Percentiles rank a stretch among this genome's conserved stretches.
Conservation (phyloP, 2,329 filamentous ascomycete genomes). For the Aspergillus sp. region DNA sequence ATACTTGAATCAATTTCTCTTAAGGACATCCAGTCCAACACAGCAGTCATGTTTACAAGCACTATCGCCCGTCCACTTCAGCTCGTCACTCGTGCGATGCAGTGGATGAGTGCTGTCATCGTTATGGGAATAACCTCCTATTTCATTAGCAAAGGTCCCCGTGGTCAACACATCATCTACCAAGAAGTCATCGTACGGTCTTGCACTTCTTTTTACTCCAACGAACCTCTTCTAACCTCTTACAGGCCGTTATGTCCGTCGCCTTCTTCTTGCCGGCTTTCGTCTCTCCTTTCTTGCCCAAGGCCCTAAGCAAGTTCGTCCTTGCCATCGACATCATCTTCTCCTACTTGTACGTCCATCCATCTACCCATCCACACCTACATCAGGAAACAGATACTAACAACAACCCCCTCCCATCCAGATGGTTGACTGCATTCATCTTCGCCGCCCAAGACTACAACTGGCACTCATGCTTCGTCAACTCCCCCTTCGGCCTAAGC, state of each 20-base stretch:
- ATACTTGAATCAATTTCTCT: background rate
- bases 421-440: slow-evolving; percentile 46
- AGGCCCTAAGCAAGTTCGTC: slow-evolving; percentile 31
- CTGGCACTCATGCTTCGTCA: slow-evolving; percentile 22
- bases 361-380: background rate
- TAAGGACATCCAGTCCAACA: too few species aligned
- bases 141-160: slow-evolving; percentile 30
- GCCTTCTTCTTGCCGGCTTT: slow-evolving; percentile 41
- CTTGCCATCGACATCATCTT: slow-evolving; percentile 40
- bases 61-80: slow-evolving; percentile 25
- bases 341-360: slow-evolving; percentile 39
- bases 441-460: slow-evolving; percentile 45
- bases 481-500: slow-evolving; percentile 25
- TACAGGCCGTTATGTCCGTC: slow-evolving; percentile 29
- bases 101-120: slow-evolving; percentile 37
- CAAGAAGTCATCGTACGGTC: slow-evolving; percentile 36
- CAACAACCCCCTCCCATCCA: slow-evolving; percentile 9
- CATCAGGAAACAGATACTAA: background rate
- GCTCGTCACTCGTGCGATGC: slow-evolving; percentile 24
- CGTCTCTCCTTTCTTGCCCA: slow-evolving; percentile 35
- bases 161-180: slow-evolving; percentile 32
- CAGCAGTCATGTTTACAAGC: slow-evolving; percentile 17
- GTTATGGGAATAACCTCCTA: slow-evolving; percentile 38
- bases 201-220: background rate
- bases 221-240: background rate